Percentiles rank a stretch among this genome's conserved stretches.
Evolutionary conservation across 768 basidiomycete species (phyloP).

Genomic region (Lentinula sp.): DNA sequence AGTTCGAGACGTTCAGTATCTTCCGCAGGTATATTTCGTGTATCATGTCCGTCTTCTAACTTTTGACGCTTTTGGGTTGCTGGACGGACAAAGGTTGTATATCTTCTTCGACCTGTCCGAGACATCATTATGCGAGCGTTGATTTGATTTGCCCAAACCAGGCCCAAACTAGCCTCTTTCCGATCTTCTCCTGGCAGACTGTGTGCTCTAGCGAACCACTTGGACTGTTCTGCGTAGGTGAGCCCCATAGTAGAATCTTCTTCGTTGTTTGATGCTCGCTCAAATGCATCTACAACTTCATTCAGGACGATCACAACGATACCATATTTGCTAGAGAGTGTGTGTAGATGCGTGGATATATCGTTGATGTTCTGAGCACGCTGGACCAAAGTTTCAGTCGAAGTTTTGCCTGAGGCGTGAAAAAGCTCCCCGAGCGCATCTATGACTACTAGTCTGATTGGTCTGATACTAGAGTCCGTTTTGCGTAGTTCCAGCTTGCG

Average conservation of each 20-base stretch:
- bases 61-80: conserved; percentile 11
- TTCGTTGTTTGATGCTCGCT: conserved; percentile 20
- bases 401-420: conserved; percentile 54
- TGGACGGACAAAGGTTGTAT: conserved; percentile 30
- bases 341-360: conserved; percentile 66
- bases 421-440: conserved; percentile 89
- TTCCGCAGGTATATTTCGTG: neutral
- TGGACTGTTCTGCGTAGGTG: conserved; percentile 65
- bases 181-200: conserved; percentile 47
- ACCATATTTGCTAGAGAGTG: conserved; percentile 53
- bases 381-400: conserved; percentile 57
- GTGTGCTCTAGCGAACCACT: conserved; percentile 68
- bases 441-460: conserved; percentile 75
- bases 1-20: conserved; percentile 17
- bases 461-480: conserved; percentile 31
- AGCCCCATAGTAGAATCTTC: conserved; percentile 29
- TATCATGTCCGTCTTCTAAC: conserved; percentile 1
- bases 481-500: conserved; percentile 6
- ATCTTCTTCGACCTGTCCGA: conserved; percentile 64
- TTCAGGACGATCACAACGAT: conserved; percentile 83
- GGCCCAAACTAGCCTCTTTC: conserved; percentile 82
- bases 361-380: conserved; percentile 66
- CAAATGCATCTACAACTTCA: conserved; percentile 80
- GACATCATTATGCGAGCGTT: conserved; percentile 81
- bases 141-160: conserved; percentile 92